Base-by-base conservation (phyloP, 805 yeast genomes). In the Saturnispora silvae region DNA sequence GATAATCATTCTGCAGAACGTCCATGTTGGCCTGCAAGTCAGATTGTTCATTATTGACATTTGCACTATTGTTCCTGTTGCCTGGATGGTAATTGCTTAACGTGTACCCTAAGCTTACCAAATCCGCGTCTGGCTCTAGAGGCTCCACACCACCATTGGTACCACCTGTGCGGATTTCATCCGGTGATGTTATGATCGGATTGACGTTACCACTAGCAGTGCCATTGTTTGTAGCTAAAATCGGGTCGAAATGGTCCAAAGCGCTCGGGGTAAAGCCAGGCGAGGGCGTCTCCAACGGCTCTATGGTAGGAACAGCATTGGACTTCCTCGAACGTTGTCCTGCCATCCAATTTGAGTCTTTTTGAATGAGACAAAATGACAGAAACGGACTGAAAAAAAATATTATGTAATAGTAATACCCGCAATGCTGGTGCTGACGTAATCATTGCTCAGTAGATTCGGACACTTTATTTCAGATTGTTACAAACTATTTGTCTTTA, bases 171-270 rank as follows among this genome's bases (percentile, higher is more conserved):
- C 10, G 19, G 16, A 24, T 24, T 7, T 30, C n/a, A n/a, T n/a
- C 37, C 10, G 43, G 43, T 3, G 40, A 36, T n/a, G 40, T 36
- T 13, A 32, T 29, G 14, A 36, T 37, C 4, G 43, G 40, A 20
- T 30, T 30, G 11, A 23, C 34, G 14, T 20, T 11, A n/a, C n/a
- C n/a, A n/a, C n/a, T n/a, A n/a, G n/a, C n/a, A n/a, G n/a, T n/a
- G n/a, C n/a, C n/a, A 14, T 36, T 29, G 20, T 28, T 15, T 8
- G 16, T 18, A 16, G 24, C 30, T 20, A 36, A 31, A 7, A 36
- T 15, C 15, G 39, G 39, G 20, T 26, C 31, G 26, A 33, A 33
- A 32, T 22, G 20, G 20, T 32, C 28, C 6, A 32, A 29, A 29
- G 17, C 18, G 11, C n/a, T n/a, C n/a, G n/a, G n/a, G n/a, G n/a